Evolutionary conservation across 2,329 filamentous ascomycete species (phyloP), one percentile per base, ranked within the genome.

Genomic region (Trichoderma semiorbis): DNA sequence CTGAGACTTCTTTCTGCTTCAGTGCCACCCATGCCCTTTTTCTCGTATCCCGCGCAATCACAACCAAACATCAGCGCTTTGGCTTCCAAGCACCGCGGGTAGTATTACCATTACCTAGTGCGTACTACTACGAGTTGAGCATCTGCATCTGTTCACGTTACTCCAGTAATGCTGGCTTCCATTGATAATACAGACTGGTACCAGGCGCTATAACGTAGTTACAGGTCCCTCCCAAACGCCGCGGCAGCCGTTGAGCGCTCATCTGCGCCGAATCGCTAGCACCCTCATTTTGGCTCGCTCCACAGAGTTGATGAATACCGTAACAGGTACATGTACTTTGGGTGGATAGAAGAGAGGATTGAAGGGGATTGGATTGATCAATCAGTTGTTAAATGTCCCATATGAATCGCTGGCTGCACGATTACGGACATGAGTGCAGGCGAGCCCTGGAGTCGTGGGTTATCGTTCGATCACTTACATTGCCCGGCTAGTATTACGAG

Each of bases 261-360:
- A 69, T 61, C 66, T 69, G 66, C 66, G 66, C 66, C 36, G 55
- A 61, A 61, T 50, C 66, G 66, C 55, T 69, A 69, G 66, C 55
- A 69, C 8, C 53, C 26, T 68, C 65, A 34, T 66, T 34, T 34
- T 39, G 30, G 63, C 47, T 50, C 32, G 64, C 64, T 57, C 64
- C 64, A 67, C 64, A 39, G 21, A 12, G 57, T 60, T 24, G 57
- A 60, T 32, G 30, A 60, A n/a, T 2, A n/a, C 28, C 18, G 10
- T 14, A 60, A 43, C 32, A 26, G 26, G 28, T 61, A 39, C 21
- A 24, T 32, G n/a, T 18, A 24, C 47, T 14, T 50, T 53, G 47
- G 47, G 21, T 53, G 47, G 47, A 24, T 53, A 24, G n/a, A 18
- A 30, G 30, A 30, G 8, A 30, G 30, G 30, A 30, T 30, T n/a